Conservation (phyloP, 2,329 filamentous ascomycete genomes). For the Lachnellula arida region DNA sequence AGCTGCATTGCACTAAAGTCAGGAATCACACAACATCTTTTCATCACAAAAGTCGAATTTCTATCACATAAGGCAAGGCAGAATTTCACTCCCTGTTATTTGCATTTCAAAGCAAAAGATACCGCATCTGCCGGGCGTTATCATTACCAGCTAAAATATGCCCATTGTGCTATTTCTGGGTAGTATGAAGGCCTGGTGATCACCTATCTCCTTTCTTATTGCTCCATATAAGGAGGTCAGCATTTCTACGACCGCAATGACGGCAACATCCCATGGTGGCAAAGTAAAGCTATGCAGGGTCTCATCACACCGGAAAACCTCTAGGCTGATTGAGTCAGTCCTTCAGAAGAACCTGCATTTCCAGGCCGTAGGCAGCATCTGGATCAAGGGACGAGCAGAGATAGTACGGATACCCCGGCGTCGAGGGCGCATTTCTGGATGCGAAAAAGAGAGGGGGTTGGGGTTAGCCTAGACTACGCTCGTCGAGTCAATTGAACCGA, state of each 20-base stretch:
- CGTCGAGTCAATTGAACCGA: conserved; percentile 16
- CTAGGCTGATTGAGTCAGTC: conserved; percentile 7
- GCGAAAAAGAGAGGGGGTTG: conserved; percentile 14
- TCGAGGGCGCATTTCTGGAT: conserved; percentile 3
- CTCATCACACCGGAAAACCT: conserved; percentile 16
- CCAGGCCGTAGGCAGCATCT: conserved; percentile 16
- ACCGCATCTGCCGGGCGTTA: conserved; percentile 5
- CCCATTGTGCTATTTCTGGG: conserved; percentile 1
- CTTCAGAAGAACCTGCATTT: conserved; percentile 10
- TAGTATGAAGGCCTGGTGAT: conserved; percentile 7
- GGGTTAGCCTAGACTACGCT: conserved; percentile 4
- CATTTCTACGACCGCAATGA: conserved; percentile 3
- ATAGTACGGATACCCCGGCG: conserved; percentile 1
- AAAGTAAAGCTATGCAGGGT: conserved; percentile 16
- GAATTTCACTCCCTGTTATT: conserved; percentile 14
- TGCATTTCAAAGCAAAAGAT: conserved; percentile 5
- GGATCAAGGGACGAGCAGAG: conserved; percentile 17
- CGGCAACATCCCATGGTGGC: conserved; percentile 18
- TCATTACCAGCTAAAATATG: conserved; percentile 1
- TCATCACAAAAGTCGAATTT: conserved; percentile 5
- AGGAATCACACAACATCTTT: conserved; percentile 17
- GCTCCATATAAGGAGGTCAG: conserved; percentile 8
- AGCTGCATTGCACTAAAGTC: conserved; percentile 17
- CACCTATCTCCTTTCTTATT: conserved; percentile 8
- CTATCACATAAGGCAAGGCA: conserved; percentile 15